Evolutionary conservation across 352 stramenopile genomes (phyloP).

Genomic region (Globisporangium paddicum): DNA sequence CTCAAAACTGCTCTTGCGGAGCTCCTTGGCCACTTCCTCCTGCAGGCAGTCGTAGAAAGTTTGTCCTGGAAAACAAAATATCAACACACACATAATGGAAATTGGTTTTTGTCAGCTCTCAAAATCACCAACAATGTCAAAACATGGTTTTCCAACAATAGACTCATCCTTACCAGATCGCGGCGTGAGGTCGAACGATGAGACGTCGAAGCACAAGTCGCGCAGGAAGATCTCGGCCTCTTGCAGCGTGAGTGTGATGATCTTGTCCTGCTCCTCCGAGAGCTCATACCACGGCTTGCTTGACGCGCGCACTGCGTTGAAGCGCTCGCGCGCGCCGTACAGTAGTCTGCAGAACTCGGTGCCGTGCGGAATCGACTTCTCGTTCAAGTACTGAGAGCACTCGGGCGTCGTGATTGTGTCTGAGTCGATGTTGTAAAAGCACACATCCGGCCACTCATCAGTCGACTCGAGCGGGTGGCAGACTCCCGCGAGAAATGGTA

Average conservation of each 20-base stretch:
- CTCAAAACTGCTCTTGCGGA: slow-evolving; percentile 65
- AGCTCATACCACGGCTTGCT: slow-evolving; percentile 76
- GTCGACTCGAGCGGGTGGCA: slow-evolving; percentile 58
- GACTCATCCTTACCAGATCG: slow-evolving; percentile 26
- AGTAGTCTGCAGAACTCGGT: slow-evolving; percentile 58
- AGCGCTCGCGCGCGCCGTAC: slow-evolving; percentile 44
- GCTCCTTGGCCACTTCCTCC: slow-evolving; percentile 63
- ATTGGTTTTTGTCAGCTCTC: background rate
- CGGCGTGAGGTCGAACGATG: slow-evolving; percentile 43
- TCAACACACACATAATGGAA: background rate
- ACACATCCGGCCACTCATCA: slow-evolving; percentile 77
- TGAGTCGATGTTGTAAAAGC: slow-evolving; percentile 77
- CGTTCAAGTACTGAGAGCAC: slow-evolving; percentile 35
- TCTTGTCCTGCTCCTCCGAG: slow-evolving; percentile 71
- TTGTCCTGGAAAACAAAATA: slow-evolving; percentile 19
- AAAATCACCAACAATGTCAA: background rate
- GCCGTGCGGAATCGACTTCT: slow-evolving; percentile 50
- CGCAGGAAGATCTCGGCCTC: slow-evolving; percentile 68
- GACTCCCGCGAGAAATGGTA: slow-evolving; percentile 65
- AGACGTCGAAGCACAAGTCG: slow-evolving; percentile 67
- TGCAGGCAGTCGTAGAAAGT: slow-evolving; percentile 75
- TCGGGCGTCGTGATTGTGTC: slow-evolving; percentile 44
- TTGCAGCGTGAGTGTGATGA: slow-evolving; percentile 67
- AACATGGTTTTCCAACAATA: background rate
- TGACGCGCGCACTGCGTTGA: slow-evolving; percentile 31